phyloP scores from a whole-genome alignment of 805 yeast genomes.

The Yarrowia divulgata region DNA sequence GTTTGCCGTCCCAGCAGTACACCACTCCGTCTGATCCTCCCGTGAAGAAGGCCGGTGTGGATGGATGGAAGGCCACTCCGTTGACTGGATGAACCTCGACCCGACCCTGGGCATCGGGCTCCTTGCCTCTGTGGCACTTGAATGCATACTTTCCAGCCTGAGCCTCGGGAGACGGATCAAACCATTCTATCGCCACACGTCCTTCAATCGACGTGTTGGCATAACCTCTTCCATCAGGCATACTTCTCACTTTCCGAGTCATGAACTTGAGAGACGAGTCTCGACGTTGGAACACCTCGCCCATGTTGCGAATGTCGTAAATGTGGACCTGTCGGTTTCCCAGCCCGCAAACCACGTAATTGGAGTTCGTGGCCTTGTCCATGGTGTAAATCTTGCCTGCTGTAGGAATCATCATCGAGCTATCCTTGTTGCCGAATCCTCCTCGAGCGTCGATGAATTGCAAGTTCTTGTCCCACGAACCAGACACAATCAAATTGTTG shows the following conservation, averaged over 20 bases:
- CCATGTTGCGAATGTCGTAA: conserved; percentile 61
- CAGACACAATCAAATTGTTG: conserved; percentile 56
- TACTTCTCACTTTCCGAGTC: conserved; percentile 61
- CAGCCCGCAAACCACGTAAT: conserved; percentile 60
- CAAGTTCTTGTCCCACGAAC: conserved; percentile 68
- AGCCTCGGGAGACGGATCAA: conserved; percentile 57
- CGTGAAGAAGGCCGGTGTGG: conserved; percentile 55
- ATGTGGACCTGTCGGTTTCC: conserved; percentile 61
- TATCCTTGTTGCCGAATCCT: conserved; percentile 23
- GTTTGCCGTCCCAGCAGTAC: conserved; percentile 60
- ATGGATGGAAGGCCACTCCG: conserved; percentile 55
- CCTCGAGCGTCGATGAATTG: conserved; percentile 57
- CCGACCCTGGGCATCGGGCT: conserved; percentile 53
- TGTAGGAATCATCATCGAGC: conserved; percentile 44
- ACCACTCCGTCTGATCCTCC: conserved; percentile 61
- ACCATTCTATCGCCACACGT: conserved; percentile 74
- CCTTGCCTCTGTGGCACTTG: conserved; percentile 69
- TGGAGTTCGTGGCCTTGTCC: conserved; percentile 58
- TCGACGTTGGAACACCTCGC: conserved; percentile 57
- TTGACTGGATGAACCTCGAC: conserved; percentile 60
- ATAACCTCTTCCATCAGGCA: conserved; percentile 64
- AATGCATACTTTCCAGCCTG: conserved; percentile 70
- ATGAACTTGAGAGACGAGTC: conserved; percentile 74
- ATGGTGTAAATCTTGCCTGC: conserved; percentile 66
- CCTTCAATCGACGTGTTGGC: conserved; percentile 83